Base-by-base conservation (phyloP, 768 basidiomycete genomes). In the Boletus vinaceobasis region DNA sequence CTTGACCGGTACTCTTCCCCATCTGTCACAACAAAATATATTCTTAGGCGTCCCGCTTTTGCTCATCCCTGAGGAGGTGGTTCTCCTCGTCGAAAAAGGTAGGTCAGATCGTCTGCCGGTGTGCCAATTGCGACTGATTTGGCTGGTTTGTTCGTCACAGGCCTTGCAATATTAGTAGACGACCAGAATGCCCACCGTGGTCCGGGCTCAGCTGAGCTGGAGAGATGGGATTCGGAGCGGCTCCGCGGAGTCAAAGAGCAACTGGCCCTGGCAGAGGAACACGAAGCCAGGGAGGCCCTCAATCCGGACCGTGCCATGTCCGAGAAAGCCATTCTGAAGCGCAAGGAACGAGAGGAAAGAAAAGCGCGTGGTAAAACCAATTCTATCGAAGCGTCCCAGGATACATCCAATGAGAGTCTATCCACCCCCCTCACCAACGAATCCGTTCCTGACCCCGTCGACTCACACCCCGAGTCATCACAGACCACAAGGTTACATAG, bases 21-120 rank as follows among this genome's bases (percentile, higher is more conserved):
- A 94, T 66, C 79, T 98, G 1, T 86, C 93, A 2, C 95, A 98
- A 64, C 97, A 99, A 72, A 99, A 99, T 75, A 83, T 89, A 3
- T 99, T 99, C 67, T 77, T 99, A 33, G 97, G 97, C 7, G 74
- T 93, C n/a, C 97, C 97, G 1, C 76, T 97, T 7, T 75, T 90
- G 8, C 75, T 98, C 2, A 82, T 91, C 72, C 91, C 93, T 0
- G 97, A 99, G 71, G 97, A 98, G 67, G 92, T 87, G 9, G 91
- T 90, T 11, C 77, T 95, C 32, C 83, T 98, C 7, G 82, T 98
- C 14, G 80, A 87, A 60, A 88, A 89, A 57, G 83, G 97, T 93
- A 55, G 17, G 35, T 23, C 29, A 23, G 14, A 19, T 10, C 33
- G n/a, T 9, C 32, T 9, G 11, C 27, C 29, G 1, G 9, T 17